Percentiles rank a stretch among this genome's conserved stretches.
These are phyloP conservation scores for Aegilops sharonensis DNA, from an alignment of 176 grass and related monocot genomes.

Conservation along the genomic window DNA sequence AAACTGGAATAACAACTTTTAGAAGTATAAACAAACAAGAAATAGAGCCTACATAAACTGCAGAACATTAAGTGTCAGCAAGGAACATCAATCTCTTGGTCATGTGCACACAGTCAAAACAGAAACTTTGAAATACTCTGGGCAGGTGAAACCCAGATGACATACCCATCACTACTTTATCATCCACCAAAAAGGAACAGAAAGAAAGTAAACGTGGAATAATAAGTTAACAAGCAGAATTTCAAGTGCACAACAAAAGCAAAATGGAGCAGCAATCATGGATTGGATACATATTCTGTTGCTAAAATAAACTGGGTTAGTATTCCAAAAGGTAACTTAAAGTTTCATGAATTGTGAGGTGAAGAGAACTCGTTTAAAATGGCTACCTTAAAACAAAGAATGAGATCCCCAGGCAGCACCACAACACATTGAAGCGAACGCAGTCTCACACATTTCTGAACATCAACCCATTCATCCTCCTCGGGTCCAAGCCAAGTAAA, in stretches of 20 bases:
- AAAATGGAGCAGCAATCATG: too few relatives aligned
- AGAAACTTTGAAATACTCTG: neutral
- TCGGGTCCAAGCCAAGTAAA: slow-evolving; percentile 76
- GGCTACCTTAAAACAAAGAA: slow-evolving; percentile 72
- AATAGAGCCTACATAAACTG: neutral
- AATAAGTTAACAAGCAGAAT: neutral
- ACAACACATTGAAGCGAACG: slow-evolving; percentile 71
- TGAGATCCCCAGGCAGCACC: slow-evolving; percentile 71
- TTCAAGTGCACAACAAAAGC: neutral
- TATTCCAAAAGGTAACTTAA: too few relatives aligned
- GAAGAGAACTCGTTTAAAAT: neutral
- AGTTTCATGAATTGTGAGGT: neutral
- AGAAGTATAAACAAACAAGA: neutral
- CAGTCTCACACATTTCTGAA: slow-evolving; percentile 70
- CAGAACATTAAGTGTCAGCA: neutral
- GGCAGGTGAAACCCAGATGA: neutral
- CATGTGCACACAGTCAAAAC: neutral
- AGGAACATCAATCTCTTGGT: neutral
- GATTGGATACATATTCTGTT: too few relatives aligned
- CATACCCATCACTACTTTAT: neutral
- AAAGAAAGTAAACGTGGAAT: neutral
- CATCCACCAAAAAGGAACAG: neutral
- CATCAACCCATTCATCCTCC: slow-evolving; percentile 87
- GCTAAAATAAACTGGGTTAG: too few relatives aligned
- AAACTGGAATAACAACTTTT: neutral